Conservation (phyloP, 2,329 filamentous ascomycete genomes). For the Colletotrichum sp. region DNA sequence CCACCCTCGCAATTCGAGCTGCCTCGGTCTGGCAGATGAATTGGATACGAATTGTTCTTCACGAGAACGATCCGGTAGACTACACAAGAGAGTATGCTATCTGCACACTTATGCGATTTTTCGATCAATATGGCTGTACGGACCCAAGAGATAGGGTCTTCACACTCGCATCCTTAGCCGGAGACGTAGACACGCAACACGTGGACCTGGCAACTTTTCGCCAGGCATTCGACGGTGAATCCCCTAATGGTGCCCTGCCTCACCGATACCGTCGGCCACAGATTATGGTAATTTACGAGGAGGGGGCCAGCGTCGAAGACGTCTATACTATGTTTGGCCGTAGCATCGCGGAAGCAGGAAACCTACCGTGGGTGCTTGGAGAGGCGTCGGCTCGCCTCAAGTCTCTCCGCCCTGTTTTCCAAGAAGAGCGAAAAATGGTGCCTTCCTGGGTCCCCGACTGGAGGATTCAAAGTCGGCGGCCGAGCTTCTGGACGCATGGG, state of each 20-base stretch:
- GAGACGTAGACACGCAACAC: neutral
- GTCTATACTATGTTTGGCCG: neutral
- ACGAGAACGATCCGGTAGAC: too few relatives aligned
- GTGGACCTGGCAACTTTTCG: neutral
- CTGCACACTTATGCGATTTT: neutral
- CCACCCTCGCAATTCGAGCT: neutral
- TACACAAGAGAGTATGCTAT: too few relatives aligned
- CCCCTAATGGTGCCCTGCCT: neutral
- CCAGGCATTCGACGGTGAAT: rapidly evolving
- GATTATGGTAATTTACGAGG: neutral
- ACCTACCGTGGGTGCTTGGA: neutral
- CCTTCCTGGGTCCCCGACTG: neutral
- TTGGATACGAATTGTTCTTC: neutral
- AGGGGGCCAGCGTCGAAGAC: neutral
- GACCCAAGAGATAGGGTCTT: neutral
- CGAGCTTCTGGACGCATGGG: neutral
- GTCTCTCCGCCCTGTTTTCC: neutral
- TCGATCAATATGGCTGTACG: neutral
- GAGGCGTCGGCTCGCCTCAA: neutral
- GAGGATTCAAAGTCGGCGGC: neutral
- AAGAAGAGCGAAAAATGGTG: rapidly evolving
- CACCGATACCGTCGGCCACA: neutral
- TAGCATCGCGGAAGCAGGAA: neutral
- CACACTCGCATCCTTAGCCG: neutral
- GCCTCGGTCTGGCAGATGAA: neutral